These are phyloP conservation scores for Sordariomycetes sp. DNA, from an alignment of 2,329 filamentous ascomycete genomes.

Conservation along the genomic window DNA sequence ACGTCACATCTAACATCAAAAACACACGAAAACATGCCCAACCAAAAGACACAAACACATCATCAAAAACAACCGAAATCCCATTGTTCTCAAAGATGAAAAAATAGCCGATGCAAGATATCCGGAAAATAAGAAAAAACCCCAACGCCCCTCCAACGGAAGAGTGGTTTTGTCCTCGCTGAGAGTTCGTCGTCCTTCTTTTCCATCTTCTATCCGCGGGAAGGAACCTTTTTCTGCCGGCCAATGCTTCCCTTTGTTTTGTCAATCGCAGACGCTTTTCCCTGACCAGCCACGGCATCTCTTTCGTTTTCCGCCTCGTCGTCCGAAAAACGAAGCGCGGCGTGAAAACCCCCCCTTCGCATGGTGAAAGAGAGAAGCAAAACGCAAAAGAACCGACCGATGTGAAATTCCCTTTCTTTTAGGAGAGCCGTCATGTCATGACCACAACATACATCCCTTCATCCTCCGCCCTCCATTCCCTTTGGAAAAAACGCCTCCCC, in stretches of 20 bases:
- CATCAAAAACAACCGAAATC: not conserved
- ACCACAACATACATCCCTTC: not conserved
- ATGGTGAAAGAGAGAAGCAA: not conserved
- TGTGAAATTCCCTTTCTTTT: conserved; percentile 7
- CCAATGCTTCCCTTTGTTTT: not conserved
- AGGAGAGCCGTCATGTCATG: not conserved
- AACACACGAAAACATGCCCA: not conserved
- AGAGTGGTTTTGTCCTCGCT: not conserved
- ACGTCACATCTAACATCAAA: not conserved
- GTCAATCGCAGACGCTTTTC: not conserved
- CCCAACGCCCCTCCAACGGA: conserved; percentile 2
- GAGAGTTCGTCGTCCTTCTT: not conserved
- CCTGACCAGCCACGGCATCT: not conserved
- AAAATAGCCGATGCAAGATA: conserved; percentile 4
- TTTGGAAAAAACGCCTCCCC: not conserved
- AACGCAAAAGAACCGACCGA: not conserved
- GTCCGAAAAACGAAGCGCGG: not conserved
- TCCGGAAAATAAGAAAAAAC: conserved; percentile 1
- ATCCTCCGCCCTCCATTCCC: not conserved
- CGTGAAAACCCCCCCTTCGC: not conserved
- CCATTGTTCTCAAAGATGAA: conserved; percentile 1
- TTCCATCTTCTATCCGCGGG: conserved; percentile 4
- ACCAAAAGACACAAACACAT: not conserved
- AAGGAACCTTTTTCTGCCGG: not conserved
- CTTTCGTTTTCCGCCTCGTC: not conserved